Base-by-base conservation (phyloP, 148 eudicot species). In the Diospyros lotus region DNA sequence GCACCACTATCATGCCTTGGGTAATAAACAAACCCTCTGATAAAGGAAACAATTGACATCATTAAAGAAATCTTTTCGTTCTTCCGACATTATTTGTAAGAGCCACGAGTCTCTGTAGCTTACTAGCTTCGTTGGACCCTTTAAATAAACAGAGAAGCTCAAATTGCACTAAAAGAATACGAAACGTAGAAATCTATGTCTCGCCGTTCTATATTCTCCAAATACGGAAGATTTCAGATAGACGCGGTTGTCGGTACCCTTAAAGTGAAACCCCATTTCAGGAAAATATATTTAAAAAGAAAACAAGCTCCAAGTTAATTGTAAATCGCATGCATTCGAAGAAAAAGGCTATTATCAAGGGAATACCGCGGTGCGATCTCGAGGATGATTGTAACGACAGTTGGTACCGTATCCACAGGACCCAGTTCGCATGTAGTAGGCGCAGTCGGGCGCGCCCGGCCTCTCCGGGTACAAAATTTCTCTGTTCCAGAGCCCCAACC, bases 301-400 rank as follows among this genome's bases (percentile, higher is more conserved):
- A 28, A 28, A 28, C 28, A 28, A 45, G 38, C 15, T 46, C 13
- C 9, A 46, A 18, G 8, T 41, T 15, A 48, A 60, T 38, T 62
- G 46, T 62, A 62, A 73, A 39, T 15, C 48, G 4, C 59, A 15
- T 39, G 58, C 43, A 62, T 38, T 73, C 28, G 54, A 62, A 60
- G 3, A 40, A 45, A 13, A n/a, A 9, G 13, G 51, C 48, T 14
- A 13, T 64, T 13, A 63, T 63, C 10, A 14, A 68, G 65, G 55
- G 42, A 87, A 77, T 73, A 93, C 97, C 82, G 80, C 78, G 75
- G 77, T 81, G 48, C 86, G 98, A 78, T 91, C 92, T 48, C 79
- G 96, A 61, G 97, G 98, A 63, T 93, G 97, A 70, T 93, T 91
- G 82, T 75, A 93, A 8, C 94, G 89, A 62, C 98, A 93, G 55